These are phyloP conservation scores for Neonectria faginata DNA, from an alignment of 2,329 filamentous ascomycete species.

Conservation along the genomic window DNA sequence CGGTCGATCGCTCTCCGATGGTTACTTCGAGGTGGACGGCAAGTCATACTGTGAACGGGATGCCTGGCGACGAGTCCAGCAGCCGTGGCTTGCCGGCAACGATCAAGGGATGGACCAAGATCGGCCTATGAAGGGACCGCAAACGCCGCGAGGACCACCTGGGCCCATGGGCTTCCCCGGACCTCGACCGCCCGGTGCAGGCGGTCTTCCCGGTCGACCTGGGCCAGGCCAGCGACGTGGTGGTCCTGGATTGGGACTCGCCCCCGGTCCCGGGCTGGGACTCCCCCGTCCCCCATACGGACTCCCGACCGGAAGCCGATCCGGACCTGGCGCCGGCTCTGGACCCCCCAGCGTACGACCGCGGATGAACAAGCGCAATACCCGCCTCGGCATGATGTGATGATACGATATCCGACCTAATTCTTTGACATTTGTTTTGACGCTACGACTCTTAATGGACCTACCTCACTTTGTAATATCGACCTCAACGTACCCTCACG, in stretches of 20 bases:
- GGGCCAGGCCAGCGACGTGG: conserved; percentile 33
- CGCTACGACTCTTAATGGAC: conserved; percentile 33
- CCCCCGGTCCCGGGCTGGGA: conserved; percentile 34
- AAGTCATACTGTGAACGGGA: conserved; percentile 88
- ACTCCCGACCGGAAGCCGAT: conserved; percentile 39
- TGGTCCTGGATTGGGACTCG: neutral
- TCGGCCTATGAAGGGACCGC: conserved; percentile 31
- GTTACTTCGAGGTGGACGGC: conserved; percentile 91
- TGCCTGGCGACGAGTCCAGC: conserved; percentile 70
- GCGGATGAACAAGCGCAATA: conserved; percentile 72
- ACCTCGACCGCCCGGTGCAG: conserved; percentile 5
- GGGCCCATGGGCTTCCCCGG: conserved; percentile 8
- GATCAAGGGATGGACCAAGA: conserved; percentile 25
- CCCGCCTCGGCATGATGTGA: conserved; percentile 69
- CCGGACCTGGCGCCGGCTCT: conserved; percentile 50
- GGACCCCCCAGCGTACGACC: conserved; percentile 53
- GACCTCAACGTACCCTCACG: conserved; percentile 14
- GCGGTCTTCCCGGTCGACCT: conserved; percentile 43
- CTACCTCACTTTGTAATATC: conserved; percentile 39
- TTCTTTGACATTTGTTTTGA: conserved; percentile 24
- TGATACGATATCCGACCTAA: conserved; percentile 31
- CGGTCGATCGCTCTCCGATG: conserved; percentile 77
- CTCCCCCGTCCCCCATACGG: conserved; percentile 44
- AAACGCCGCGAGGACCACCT: conserved; percentile 23
- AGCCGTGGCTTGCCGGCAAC: conserved; percentile 31